These are phyloP conservation scores for Metschnikowia hibisci DNA, from an alignment of 805 yeast species.

Conservation along the genomic window DNA sequence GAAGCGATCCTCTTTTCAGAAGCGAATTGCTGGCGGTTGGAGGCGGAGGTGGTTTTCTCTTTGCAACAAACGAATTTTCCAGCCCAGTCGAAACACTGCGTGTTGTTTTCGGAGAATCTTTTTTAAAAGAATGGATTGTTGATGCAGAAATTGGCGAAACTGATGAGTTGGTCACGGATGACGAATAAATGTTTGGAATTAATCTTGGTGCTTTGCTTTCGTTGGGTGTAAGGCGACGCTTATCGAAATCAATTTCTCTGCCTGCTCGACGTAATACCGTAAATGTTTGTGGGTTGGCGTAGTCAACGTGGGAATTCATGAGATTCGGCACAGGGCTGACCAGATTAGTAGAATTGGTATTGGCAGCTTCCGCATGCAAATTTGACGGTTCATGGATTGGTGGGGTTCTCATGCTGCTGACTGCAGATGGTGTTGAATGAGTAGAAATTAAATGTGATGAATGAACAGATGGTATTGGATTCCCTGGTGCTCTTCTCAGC, in stretches of 20 bases:
- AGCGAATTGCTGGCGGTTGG: constrained; percentile 32
- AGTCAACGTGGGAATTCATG: neutral
- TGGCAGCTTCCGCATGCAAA: constrained; percentile 10
- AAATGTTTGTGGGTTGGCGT: constrained; percentile 39
- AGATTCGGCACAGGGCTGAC: too few relatives aligned
- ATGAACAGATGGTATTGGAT: too few relatives aligned
- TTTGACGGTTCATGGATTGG: neutral
- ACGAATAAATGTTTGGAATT: constrained; percentile 20
- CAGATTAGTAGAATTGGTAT: constrained; percentile 9
- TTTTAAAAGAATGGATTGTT: constrained; percentile 28
- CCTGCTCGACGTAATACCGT: constrained; percentile 63
- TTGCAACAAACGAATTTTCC: constrained; percentile 49
- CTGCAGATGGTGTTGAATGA: constrained; percentile 3
- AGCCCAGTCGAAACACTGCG: constrained; percentile 5
- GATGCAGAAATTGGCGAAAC: constrained; percentile 37
- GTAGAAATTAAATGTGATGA: neutral
- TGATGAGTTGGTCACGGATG: constrained; percentile 16
- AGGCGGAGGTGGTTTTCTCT: constrained; percentile 69
- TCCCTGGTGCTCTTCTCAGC: constrained; percentile 7
- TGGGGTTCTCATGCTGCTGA: constrained; percentile 8
- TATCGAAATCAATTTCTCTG: constrained; percentile 77
- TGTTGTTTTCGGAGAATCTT: constrained; percentile 10
- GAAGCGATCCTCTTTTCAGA: neutral
- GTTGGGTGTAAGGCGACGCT: constrained; percentile 72
- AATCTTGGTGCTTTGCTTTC: constrained; percentile 41